Conservation (phyloP, 2,329 filamentous ascomycete species). For the Hypoxylon sp. region DNA sequence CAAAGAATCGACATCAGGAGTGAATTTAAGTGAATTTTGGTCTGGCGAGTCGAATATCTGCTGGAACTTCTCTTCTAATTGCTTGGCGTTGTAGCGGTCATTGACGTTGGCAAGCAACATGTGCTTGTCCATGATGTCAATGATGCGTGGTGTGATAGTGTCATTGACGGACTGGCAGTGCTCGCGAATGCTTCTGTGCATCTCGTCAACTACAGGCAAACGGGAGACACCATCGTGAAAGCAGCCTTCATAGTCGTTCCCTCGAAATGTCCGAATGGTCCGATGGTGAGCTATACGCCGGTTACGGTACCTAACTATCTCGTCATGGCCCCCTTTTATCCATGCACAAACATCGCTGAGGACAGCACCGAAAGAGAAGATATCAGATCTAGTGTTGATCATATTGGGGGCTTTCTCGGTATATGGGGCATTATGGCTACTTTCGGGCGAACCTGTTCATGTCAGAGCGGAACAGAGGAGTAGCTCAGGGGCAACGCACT, state of each 20-base stretch:
- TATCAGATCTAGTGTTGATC: conserved; percentile 37
- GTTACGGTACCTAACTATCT: conserved; percentile 28
- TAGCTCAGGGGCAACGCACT: conserved; percentile 6
- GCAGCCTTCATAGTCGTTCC: conserved; percentile 35
- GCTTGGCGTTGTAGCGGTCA: conserved; percentile 26
- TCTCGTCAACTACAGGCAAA: conserved; percentile 25
- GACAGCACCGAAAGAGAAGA: conserved; percentile 42
- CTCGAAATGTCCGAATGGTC: conserved; percentile 16
- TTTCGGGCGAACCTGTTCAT: conserved; percentile 35
- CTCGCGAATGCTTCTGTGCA: conserved; percentile 33
- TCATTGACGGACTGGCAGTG: conserved; percentile 30
- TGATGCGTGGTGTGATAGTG: conserved; percentile 32
- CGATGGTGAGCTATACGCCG: conserved; percentile 24
- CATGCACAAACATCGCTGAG: conserved; percentile 40
- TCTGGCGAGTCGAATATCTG: conserved; percentile 9
- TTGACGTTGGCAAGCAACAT: conserved; percentile 35
- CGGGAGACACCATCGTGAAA: conserved; percentile 37
- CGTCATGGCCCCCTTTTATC: conserved; percentile 30
- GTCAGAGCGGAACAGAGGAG: conserved; percentile 2
- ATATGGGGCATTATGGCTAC: conserved; percentile 30
- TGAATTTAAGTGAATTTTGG: neutral
- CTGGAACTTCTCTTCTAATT: conserved; percentile 25
- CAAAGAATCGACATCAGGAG: neutral
- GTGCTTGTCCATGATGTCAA: conserved; percentile 38
- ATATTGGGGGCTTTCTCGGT: conserved; percentile 20